Conservation (phyloP, 2,329 filamentous ascomycete genomes). For the Sphaerostilbella broomeana region DNA sequence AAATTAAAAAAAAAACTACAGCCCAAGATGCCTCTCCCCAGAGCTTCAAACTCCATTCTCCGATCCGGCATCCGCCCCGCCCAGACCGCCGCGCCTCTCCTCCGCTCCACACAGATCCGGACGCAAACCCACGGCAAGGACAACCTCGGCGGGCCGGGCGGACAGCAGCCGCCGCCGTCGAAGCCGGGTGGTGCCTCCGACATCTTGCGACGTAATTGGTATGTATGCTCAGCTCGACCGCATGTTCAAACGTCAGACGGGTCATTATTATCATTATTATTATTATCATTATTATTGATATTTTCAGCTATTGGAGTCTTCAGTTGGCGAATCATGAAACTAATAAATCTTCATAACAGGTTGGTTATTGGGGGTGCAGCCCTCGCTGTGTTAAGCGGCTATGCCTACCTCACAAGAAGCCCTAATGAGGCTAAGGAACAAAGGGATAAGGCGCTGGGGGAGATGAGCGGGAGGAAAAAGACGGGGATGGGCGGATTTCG, state of each 20-base stretch:
- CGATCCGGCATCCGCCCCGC: constrained; percentile 6
- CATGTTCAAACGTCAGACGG: no score
- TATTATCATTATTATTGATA: no score
- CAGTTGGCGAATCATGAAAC: background rate
- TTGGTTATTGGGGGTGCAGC: constrained; percentile 23
- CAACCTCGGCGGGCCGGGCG: constrained; percentile 29
- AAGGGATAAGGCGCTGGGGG: constrained; percentile 18
- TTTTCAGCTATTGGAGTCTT: no score
- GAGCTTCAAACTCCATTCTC: background rate
- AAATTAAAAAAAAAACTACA: background rate
- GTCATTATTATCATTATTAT: no score
- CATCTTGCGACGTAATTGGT: constrained; percentile 28
- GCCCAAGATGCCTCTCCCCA: background rate
- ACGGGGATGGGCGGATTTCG: constrained; percentile 25
- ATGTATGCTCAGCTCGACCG: no score
- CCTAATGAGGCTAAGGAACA: constrained; percentile 11
- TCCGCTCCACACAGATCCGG: background rate
- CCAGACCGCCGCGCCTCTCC: constrained; percentile 1
- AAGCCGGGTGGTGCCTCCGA: constrained; percentile 24
- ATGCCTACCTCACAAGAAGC: constrained; percentile 24
- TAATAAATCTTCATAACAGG: constrained; percentile 16
- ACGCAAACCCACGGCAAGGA: constrained; percentile 13
- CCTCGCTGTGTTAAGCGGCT: constrained; percentile 20
- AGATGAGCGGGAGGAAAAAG: constrained; percentile 27
- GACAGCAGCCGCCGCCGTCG: constrained; percentile 24